These are phyloP conservation scores for Tylopilus balloui DNA, from an alignment of 768 basidiomycete species.

Conservation along the genomic window DNA sequence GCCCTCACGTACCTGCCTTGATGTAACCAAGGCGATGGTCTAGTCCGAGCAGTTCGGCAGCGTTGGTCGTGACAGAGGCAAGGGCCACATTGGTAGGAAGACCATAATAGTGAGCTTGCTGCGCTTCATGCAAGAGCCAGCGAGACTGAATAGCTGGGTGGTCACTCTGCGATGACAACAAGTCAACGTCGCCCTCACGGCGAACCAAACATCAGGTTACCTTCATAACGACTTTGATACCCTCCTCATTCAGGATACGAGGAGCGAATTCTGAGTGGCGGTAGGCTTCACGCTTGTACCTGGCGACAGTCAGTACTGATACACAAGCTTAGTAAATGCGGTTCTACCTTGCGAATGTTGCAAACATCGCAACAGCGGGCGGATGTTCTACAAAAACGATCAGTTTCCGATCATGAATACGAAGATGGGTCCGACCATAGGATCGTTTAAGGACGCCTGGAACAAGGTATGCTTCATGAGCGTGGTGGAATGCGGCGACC, in stretches of 20 bases:
- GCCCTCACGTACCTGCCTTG: constrained; percentile 42
- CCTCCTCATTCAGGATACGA: constrained; percentile 47
- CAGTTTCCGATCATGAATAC: not conserved
- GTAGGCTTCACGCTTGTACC: constrained; percentile 58
- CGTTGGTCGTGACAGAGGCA: constrained; percentile 65
- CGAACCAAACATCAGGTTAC: constrained; percentile 17
- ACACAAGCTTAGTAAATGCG: not conserved
- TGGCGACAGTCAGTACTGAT: not conserved
- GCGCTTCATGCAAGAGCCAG: constrained; percentile 78
- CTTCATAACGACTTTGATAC: constrained; percentile 51
- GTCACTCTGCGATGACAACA: constrained; percentile 47
- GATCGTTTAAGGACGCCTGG: constrained; percentile 67
- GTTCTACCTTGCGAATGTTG: constrained; percentile 44
- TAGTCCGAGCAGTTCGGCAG: constrained; percentile 72
- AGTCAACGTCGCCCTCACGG: not conserved
- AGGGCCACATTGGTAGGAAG: constrained; percentile 67
- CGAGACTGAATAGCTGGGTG: constrained; percentile 65
- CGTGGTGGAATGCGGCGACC: constrained; percentile 56
- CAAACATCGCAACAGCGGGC: constrained; percentile 72
- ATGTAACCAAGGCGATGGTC: constrained; percentile 79
- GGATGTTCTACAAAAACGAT: constrained; percentile 34
- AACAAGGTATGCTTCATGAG: constrained; percentile 78
- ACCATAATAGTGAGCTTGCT: constrained; percentile 79
- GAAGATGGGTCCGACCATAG: constrained; percentile 40
- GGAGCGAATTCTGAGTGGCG: constrained; percentile 56